phyloP scores from a whole-genome alignment of 495 filamentous ascomycete genomes.

The Penicillium tannophilum region DNA sequence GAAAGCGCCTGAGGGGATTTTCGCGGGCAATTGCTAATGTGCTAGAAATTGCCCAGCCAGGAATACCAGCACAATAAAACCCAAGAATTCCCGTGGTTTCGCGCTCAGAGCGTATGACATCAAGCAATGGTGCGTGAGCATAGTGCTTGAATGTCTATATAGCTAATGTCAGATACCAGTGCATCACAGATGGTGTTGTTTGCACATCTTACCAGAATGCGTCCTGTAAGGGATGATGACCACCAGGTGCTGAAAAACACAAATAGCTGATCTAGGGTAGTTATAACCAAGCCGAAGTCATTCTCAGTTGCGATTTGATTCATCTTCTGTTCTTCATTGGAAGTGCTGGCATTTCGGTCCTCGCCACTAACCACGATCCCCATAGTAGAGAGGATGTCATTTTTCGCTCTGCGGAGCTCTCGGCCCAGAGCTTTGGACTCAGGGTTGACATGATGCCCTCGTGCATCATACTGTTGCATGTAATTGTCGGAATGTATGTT shows the following conservation, averaged over 20 bases:
- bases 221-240: conserved; percentile 43
- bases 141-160: conserved; percentile 52
- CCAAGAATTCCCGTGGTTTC: conserved; percentile 33
- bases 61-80: conserved; percentile 50
- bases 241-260: conserved; percentile 48
- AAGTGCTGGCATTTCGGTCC: conserved; percentile 34
- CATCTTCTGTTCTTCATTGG: conserved; percentile 45
- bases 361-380: conserved; percentile 53
- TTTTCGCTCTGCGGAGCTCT: conserved; percentile 53
- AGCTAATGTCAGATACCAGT: conserved; percentile 9
- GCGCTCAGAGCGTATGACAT: conserved; percentile 43
- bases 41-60: conserved; percentile 45
- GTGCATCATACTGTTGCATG: conserved; percentile 69
- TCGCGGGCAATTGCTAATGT: conserved; percentile 44
- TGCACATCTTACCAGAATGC: conserved; percentile 47
- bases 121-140: conserved; percentile 39
- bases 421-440: conserved; percentile 48
- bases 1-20: conserved; percentile 41
- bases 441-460: conserved; percentile 67
- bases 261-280: conserved; percentile 43
- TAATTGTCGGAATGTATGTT: conserved; percentile 48
- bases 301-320: conserved; percentile 49
- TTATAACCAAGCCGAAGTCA: conserved; percentile 52
- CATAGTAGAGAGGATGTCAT: conserved; percentile 60
- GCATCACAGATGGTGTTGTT: not conserved